Base-by-base conservation (phyloP, 768 basidiomycete species). In the Serendipita sp. region DNA sequence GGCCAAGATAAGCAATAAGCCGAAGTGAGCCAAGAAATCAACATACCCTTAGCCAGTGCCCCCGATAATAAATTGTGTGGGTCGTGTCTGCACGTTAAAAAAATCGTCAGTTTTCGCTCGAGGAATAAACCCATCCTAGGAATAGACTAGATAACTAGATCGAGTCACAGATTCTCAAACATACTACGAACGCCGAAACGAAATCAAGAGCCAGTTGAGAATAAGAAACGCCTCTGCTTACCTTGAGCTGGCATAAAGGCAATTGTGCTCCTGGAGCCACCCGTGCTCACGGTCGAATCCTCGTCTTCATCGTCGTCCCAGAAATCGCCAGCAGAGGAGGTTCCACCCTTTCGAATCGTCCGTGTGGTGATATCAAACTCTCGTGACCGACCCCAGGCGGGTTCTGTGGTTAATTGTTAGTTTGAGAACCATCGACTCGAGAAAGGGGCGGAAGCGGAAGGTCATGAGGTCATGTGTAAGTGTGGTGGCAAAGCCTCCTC, bases 341-440 rank as follows among this genome's bases (percentile, higher is more conserved):
- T 80, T 60, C 78, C 83, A 58, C 83, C 82, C 67, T 79, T 82
- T 46, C 86, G 83, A 63, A 81, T 78, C 0, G 85, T 80, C 44
- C 89, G 83, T 8, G 89, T 91, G 16, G 89, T 92, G 0, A 88
- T 90, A 75, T 92, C 89, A 67, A 92, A 90, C 74, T 92, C 89
- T 65, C 89, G 83, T 4, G 89, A 89, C 41, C 68, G 67, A 34
- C 60, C 88, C 89, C 90, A 92, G 24, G 89, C 86, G 11, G 90
- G 90, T 86, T 92, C 89, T 65, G 41, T 35, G 28, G 41, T 60
- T 0, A 53, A 32, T 51, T 51, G 30, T 18, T 51, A 51, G 30
- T 13, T 18, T n/a, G 51, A 47, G 47, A 65, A 45, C 41, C 11
- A 28, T 30, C 7, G 10, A 7, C 30, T 48, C n/a, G 38, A 30